Conservation (phyloP, 202 grass and related monocot species). For the Schoenoplectus tabernaemontani region DNA sequence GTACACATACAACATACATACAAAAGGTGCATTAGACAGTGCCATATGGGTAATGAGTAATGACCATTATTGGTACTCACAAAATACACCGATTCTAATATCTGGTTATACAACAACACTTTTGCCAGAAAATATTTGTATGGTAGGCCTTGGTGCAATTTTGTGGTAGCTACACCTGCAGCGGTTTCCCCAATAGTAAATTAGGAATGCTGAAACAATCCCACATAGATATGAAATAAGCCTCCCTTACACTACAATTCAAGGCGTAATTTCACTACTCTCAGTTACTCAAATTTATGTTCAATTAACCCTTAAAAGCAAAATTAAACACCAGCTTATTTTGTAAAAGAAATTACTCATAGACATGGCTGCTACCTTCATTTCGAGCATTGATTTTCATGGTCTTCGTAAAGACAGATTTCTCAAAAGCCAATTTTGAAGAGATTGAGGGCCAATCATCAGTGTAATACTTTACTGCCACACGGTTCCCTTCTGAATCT, state of each 20-base stretch:
- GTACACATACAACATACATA: background rate
- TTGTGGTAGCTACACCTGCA: background rate
- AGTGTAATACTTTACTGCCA: conserved; percentile 91
- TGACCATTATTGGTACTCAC: background rate
- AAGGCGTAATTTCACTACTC: too few species aligned
- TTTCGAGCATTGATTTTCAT: conserved; percentile 61
- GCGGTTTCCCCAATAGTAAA: background rate
- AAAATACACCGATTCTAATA: background rate
- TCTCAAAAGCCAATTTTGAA: conserved; percentile 84
- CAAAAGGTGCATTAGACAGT: background rate
- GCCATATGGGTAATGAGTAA: background rate
- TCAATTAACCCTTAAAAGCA: background rate
- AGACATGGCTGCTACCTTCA: conserved; percentile 41
- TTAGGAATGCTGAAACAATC: background rate
- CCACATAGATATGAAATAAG: background rate
- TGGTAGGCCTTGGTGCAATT: background rate
- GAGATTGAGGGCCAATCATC: conserved; percentile 79
- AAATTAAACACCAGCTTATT: background rate
- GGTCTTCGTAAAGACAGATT: conserved; percentile 85
- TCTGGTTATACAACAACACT: background rate
- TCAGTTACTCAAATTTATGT: background rate
- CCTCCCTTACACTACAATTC: background rate
- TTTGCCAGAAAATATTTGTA: background rate
- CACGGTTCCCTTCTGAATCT: conserved; percentile 89
- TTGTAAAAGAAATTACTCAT: background rate